A percentile compares a stretch with the other conserved stretches of the same genome.
These are phyloP conservation scores for Thelephora aurantiotincta DNA, from an alignment of 768 basidiomycete species.

Conservation along the genomic window DNA sequence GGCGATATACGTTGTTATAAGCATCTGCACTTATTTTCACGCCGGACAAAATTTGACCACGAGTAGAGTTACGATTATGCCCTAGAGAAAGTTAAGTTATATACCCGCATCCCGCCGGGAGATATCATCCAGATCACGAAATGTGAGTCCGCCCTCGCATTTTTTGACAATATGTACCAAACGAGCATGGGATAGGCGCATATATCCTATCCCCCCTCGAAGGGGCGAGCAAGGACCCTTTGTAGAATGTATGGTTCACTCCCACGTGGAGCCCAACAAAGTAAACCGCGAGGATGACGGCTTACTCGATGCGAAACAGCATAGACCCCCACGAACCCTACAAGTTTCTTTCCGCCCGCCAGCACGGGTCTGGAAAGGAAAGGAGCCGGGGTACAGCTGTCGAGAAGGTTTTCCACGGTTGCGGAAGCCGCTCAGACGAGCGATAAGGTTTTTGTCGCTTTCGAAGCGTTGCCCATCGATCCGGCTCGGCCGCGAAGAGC, in stretches of 20 bases:
- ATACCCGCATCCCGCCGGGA: conserved; percentile 77
- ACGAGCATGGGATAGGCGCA: conserved; percentile 38
- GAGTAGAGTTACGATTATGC: conserved; percentile 83
- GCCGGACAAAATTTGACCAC: conserved; percentile 3
- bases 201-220: conserved; percentile 92
- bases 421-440: conserved; percentile 18
- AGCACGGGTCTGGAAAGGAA: too few species aligned
- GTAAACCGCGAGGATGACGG: conserved; percentile 64
- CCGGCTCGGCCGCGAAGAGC: conserved; percentile 34
- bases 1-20: conserved; percentile 70
- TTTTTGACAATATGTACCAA: neutral
- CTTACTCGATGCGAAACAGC: conserved; percentile 76
- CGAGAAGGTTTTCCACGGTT: conserved; percentile 23
- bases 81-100: conserved; percentile 82
- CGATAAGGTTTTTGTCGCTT: conserved; percentile 48
- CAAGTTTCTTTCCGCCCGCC: neutral
- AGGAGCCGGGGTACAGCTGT: conserved; percentile 8
- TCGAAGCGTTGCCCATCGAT: conserved; percentile 70
- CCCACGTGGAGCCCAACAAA: conserved; percentile 64
- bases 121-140: conserved; percentile 67
- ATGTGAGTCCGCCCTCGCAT: conserved; percentile 31
- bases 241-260: conserved; percentile 81
- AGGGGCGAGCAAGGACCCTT: conserved; percentile 77
- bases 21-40: conserved; percentile 11
- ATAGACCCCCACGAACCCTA: conserved; percentile 16